A percentile compares a stretch with the other conserved stretches of the same genome.
Conservation (phyloP, 139 green algal genomes). For the Closterium sp. region DNA sequence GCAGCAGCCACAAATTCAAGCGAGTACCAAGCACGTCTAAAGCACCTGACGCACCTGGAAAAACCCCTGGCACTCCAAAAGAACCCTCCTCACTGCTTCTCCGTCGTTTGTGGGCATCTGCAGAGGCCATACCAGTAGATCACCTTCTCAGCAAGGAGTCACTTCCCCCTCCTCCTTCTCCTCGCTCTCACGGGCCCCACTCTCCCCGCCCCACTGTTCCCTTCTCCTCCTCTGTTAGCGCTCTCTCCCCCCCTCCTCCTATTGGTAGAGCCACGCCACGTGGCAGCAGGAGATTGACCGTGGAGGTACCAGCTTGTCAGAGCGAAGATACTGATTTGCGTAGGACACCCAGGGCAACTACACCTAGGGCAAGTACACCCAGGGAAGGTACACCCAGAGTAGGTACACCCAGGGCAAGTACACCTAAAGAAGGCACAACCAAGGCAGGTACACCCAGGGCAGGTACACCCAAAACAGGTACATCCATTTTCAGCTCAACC, state of each 20-base stretch:
- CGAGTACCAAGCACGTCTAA: not conserved
- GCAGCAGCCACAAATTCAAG: not conserved
- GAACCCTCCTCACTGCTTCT: not conserved
- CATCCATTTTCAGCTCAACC: not conserved
- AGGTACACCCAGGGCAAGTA: not conserved
- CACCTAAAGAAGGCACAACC: not conserved
- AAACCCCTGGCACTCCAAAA: not conserved
- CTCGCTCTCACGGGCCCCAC: too few species aligned
- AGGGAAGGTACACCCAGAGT: not conserved
- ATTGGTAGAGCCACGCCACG: not conserved
- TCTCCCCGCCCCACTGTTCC: not conserved
- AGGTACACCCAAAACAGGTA: not conserved
- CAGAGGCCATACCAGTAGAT: not conserved
- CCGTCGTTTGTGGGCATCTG: not conserved
- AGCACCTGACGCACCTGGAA: not conserved
- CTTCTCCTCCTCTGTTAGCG: not conserved
- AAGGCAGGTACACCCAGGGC: not conserved
- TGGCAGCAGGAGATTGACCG: not conserved
- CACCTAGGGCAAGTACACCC: not conserved
- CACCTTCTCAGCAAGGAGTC: not conserved
- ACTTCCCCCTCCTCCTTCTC: not conserved
- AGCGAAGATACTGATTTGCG: not conserved
- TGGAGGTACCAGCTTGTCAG: not conserved
- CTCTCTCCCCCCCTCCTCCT: not conserved
- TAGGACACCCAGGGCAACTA: not conserved